Conservation (phyloP, 148 eudicot species). For the Oxyria digyna region DNA sequence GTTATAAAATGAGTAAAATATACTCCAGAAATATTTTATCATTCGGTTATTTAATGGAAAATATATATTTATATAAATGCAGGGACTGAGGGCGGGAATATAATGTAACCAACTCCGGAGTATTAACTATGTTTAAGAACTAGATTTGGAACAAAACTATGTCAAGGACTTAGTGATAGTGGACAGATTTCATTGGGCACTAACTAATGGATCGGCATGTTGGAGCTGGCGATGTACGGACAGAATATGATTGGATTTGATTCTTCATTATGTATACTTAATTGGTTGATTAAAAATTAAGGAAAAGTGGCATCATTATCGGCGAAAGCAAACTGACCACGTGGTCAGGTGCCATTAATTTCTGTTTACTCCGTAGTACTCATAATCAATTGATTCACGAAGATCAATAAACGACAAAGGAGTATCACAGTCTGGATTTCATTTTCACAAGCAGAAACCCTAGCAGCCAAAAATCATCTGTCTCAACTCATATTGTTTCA, state of each 20-base stretch:
- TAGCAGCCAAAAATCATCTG: not conserved
- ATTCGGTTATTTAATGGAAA: too few relatives aligned
- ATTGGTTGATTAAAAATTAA: not conserved
- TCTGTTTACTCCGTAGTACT: not conserved
- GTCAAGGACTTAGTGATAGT: too few relatives aligned
- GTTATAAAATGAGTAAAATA: too few relatives aligned
- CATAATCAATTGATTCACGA: not conserved
- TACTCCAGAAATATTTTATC: too few relatives aligned
- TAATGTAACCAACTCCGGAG: too few relatives aligned
- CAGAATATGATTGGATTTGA: not conserved
- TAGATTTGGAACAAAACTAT: too few relatives aligned
- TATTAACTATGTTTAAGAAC: not conserved
- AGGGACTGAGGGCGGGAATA: too few relatives aligned
- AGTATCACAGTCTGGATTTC: not conserved
- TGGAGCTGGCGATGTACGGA: not conserved
- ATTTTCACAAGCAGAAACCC: not conserved
- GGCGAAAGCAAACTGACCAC: not conserved
- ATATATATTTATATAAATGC: too few relatives aligned
- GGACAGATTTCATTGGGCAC: not conserved
- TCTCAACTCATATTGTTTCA: not conserved
- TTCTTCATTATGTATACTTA: not conserved
- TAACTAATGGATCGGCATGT: slow-evolving; percentile 1
- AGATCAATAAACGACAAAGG: not conserved
- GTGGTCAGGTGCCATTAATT: slow-evolving; percentile 5
- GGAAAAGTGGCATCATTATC: slow-evolving; percentile 1